These are phyloP conservation scores for Chaetomiaceae sp. DNA, from an alignment of 2,329 filamentous ascomycete species.

Conservation along the genomic window DNA sequence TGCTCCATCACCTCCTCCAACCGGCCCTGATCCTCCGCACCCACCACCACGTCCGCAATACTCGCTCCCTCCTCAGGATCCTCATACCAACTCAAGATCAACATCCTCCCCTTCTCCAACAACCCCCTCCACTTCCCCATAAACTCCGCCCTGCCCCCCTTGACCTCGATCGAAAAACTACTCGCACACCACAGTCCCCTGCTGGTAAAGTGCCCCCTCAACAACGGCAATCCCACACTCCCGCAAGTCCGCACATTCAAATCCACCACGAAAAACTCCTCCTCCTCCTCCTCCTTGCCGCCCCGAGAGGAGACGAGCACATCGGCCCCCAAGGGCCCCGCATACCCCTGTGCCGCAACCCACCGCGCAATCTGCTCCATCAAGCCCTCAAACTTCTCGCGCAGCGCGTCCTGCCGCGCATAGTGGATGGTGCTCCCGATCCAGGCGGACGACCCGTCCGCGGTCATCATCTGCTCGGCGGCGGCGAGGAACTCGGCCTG, in stretches of 20 bases:
- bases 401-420: constrained; percentile 29
- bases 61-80: constrained; percentile 23
- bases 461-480: constrained; percentile 34
- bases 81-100: constrained; percentile 34
- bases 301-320: constrained; percentile 29
- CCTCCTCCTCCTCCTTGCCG: neutral
- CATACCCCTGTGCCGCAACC: constrained; percentile 30
- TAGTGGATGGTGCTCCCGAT: constrained; percentile 35
- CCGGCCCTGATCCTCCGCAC: constrained; percentile 26
- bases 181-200: constrained; percentile 29
- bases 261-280: constrained; percentile 31
- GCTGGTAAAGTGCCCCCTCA: constrained; percentile 30
- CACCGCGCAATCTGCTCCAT: constrained; percentile 27
- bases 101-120: constrained; percentile 30
- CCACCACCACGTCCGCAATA: constrained; percentile 32
- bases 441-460: constrained; percentile 31
- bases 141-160: constrained; percentile 27
- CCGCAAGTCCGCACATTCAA: constrained; percentile 35
- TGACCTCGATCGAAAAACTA: constrained; percentile 29
- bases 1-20: constrained; percentile 25
- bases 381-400: constrained; percentile 24
- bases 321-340: constrained; percentile 34
- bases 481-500: constrained; percentile 31
- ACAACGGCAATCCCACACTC: constrained; percentile 30
- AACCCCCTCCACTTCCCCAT: constrained; percentile 26